phyloP scores from a whole-genome alignment of 768 basidiomycete genomes.

The Russula lepida region DNA sequence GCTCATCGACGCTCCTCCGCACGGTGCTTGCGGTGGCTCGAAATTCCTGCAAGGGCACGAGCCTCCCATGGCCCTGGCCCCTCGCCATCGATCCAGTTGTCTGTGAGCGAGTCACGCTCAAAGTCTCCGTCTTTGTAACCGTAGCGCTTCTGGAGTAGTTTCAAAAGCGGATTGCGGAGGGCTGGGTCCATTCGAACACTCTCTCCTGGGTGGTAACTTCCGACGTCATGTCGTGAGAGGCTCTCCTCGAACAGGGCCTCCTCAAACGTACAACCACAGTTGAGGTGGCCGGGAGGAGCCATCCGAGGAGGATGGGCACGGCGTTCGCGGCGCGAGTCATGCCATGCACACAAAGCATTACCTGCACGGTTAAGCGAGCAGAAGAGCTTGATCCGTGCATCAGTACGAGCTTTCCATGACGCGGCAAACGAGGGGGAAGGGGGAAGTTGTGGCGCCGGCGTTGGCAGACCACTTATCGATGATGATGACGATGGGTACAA shows the following conservation, averaged over 20 bases:
- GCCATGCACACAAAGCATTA: conserved; percentile 85
- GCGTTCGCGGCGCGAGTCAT: conserved; percentile 80
- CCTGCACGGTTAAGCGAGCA: conserved; percentile 83
- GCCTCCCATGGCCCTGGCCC: conserved; percentile 57
- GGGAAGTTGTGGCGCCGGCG: conserved; percentile 28
- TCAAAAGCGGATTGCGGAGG: conserved; percentile 70
- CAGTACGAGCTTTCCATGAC: conserved; percentile 66
- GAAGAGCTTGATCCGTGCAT: conserved; percentile 58
- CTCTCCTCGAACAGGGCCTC: conserved; percentile 85
- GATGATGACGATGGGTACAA: conserved; percentile 17
- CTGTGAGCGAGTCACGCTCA: conserved; percentile 56
- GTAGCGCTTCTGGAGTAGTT: conserved; percentile 62
- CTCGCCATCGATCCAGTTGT: conserved; percentile 63
- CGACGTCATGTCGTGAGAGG: conserved; percentile 67
- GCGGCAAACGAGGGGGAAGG: conserved; percentile 42
- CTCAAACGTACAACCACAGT: conserved; percentile 80
- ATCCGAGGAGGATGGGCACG: conserved; percentile 69
- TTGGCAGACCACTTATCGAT: conserved; percentile 25
- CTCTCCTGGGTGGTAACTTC: conserved; percentile 78
- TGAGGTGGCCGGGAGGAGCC: conserved; percentile 69
- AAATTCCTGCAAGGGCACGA: conserved; percentile 35
- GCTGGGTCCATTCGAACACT: conserved; percentile 85
- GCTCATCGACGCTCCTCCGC: conserved; percentile 33
- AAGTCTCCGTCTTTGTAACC: conserved; percentile 82
- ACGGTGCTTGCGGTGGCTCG: conserved; percentile 31